Percentiles rank a stretch among this genome's conserved stretches.
phyloP scores from a whole-genome alignment of 768 basidiomycete genomes.

The Harrya chromipes region DNA sequence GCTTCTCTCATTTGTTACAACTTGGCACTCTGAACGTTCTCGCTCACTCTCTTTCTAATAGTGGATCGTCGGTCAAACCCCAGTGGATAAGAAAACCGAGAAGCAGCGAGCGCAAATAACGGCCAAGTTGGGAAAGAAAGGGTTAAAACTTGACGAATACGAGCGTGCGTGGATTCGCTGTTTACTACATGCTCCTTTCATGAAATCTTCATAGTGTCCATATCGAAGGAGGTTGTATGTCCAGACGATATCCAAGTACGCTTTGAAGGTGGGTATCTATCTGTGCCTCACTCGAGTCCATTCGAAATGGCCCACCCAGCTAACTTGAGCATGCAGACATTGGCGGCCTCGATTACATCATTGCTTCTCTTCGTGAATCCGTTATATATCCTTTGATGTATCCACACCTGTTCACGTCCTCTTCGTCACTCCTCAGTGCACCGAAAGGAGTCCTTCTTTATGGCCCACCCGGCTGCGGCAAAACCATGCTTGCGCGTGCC shows the following conservation, averaged over 20 bases:
- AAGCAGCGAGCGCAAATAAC: slow-evolving; percentile 69
- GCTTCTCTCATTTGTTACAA: neutral
- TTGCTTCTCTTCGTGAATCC: slow-evolving; percentile 87
- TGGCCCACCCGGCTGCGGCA: slow-evolving; percentile 97
- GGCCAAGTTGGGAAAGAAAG: slow-evolving; percentile 65
- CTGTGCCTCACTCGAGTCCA: neutral
- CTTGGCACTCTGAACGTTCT: neutral
- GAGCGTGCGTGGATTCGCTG: slow-evolving; percentile 56
- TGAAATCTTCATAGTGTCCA: slow-evolving; percentile 50
- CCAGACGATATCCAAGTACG: slow-evolving; percentile 81
- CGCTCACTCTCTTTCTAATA: slow-evolving; percentile 22
- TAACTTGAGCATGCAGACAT: slow-evolving; percentile 52
- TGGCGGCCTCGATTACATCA: slow-evolving; percentile 90
- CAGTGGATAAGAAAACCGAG: slow-evolving; percentile 57
- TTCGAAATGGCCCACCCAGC: neutral
- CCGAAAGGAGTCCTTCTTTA: slow-evolving; percentile 96
- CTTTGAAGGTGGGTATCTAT: slow-evolving; percentile 58
- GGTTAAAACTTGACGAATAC: slow-evolving; percentile 84
- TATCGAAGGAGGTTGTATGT: slow-evolving; percentile 90
- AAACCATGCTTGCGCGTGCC: slow-evolving; percentile 99
- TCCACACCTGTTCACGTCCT: slow-evolving; percentile 80
- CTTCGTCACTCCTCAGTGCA: slow-evolving; percentile 80
- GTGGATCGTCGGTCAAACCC: slow-evolving; percentile 63
- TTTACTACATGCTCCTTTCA: neutral
- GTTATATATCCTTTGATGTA: slow-evolving; percentile 94